phyloP scores from a whole-genome alignment of 495 filamentous ascomycete species.

The Xylaria nigripes region DNA sequence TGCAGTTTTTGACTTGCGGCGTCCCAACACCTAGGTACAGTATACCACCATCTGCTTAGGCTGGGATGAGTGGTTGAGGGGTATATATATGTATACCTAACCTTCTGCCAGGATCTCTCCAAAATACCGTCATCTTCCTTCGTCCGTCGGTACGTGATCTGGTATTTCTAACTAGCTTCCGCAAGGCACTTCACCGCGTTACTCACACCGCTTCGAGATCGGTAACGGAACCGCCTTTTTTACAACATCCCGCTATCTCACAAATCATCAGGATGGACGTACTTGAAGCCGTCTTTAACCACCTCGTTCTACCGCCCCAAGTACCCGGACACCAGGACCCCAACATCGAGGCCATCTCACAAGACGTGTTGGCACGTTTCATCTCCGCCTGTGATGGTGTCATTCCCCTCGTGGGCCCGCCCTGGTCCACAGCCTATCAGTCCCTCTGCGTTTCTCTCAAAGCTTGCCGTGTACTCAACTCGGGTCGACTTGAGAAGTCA shows the following conservation, averaged over 20 bases:
- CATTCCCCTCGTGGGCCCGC: conserved; percentile 5
- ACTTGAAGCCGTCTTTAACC: conserved; percentile 29
- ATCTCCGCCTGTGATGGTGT: conserved; percentile 23
- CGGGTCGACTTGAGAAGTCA: conserved; percentile 30
- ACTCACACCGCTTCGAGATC: too few relatives aligned
- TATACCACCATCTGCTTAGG: too few relatives aligned
- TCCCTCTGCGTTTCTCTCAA: conserved; percentile 27
- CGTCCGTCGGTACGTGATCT: too few relatives aligned
- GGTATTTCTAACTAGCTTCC: background rate
- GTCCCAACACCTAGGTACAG: too few relatives aligned
- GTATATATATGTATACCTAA: background rate
- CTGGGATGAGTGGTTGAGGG: background rate
- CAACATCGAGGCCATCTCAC: conserved; percentile 31
- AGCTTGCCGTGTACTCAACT: conserved; percentile 27
- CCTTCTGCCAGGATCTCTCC: background rate
- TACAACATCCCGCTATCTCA: too few relatives aligned
- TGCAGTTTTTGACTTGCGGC: too few relatives aligned
- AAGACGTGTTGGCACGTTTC: conserved; percentile 28
- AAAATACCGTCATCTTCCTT: background rate
- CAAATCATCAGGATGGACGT: conserved; percentile 2
- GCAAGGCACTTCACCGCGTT: background rate
- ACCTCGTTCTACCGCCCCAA: conserved; percentile 39
- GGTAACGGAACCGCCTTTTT: too few relatives aligned
- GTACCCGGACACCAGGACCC: conserved; percentile 38
- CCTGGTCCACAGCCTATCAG: conserved; percentile 24